Evolutionary conservation across 352 stramenopile genomes (phyloP), one percentile per base, ranked within the genome.

Genomic region (Globisporangium camurandrum): DNA sequence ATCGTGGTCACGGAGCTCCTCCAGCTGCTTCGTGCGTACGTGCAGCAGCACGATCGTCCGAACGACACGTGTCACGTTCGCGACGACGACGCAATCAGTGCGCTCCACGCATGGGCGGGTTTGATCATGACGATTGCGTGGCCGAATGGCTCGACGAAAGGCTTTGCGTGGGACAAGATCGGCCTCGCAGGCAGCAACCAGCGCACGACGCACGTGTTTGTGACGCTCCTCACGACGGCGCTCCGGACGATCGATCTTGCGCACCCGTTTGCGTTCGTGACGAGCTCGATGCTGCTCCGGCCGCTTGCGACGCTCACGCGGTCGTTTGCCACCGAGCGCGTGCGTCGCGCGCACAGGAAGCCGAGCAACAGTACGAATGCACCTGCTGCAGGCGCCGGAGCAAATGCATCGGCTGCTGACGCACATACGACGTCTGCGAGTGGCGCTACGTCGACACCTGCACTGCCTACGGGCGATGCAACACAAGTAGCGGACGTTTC

Each of bases 121-220:
- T 57, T 95, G 30, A 86, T 92, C 30, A 91, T 93, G 80, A 91
- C 79, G 48, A 86, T 95, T 36, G 64, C 93, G 45, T 95, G 84
- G 84, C 84, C 84, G 4, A 82, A 84, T 37, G 81, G 78, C 2
- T 74, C 75, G 14, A 73, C 71, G 16, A 93, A 93, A 43, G 69
- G 73, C 17, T 80, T 90, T 37, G 79, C 81, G 0, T 89, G 77
- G 78, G 81, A 93, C 50, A 89, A 88, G 46, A 66, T 92, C 40
- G 75, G 88, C 3, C 49, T 87, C 2, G 72, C 68, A 48, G 79
- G 76, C 22, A 69, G 73, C 24, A 54, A 89, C 3, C 78, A 82
- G 45, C 71, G 71, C 33, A 88, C 8, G 14, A 8, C 88, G 45
- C 81, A 89, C 43, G 75, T 74, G 7, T 88, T 95, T 27, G 79